These are phyloP conservation scores for Cetraspora pellucida DNA, from an alignment of 192 early-diverging fungal species.

Conservation along the genomic window DNA sequence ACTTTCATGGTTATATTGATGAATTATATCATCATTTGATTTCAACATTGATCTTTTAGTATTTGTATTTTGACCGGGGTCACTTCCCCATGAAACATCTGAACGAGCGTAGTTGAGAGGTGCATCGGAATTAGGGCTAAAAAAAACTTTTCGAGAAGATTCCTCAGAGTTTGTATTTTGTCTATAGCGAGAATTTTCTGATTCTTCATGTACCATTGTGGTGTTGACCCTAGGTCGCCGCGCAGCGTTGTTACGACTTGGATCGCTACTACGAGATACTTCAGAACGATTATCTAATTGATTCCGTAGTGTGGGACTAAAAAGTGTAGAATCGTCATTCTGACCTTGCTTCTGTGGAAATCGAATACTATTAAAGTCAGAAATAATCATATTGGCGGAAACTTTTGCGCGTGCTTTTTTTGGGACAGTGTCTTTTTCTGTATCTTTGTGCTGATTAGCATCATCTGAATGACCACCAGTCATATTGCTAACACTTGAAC, in stretches of 20 bases:
- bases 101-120: neutral
- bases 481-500: too few species aligned
- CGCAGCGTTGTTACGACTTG: neutral
- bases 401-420: constrained; percentile 13
- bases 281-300: neutral
- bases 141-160: constrained; percentile 7
- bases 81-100: constrained; percentile 19
- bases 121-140: neutral
- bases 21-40: neutral
- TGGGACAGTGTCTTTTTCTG: too few species aligned
- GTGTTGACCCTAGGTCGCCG: neutral
- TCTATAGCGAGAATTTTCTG: neutral
- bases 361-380: neutral
- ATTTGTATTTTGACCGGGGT: constrained; percentile 6
- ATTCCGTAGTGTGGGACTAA: too few species aligned
- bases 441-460: too few species aligned
- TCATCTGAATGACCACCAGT: too few species aligned
- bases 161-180: neutral
- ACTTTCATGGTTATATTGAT: neutral
- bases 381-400: constrained; percentile 10
- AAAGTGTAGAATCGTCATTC: neutral
- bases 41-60: neutral
- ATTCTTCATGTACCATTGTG: neutral
- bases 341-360: neutral
- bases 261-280: neutral